phyloP scores from a whole-genome alignment of 345 rosid genomes.

The Citrus mangshanensis region DNA sequence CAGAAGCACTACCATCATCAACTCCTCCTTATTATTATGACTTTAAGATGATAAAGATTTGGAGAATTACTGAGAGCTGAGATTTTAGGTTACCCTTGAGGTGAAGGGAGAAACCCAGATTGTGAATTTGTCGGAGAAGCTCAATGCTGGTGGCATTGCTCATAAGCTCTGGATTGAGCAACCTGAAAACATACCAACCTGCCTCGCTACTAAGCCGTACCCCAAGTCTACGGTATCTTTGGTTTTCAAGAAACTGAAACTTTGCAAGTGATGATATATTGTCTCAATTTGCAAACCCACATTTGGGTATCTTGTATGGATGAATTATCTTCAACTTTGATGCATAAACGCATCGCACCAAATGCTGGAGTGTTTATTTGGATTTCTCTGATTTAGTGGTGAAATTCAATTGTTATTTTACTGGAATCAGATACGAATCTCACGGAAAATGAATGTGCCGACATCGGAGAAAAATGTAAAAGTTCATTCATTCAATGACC shows the following conservation, averaged over 20 bases:
- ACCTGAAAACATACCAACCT: constrained; percentile 87
- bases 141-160: constrained; percentile 55
- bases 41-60: no score
- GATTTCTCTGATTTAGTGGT: no score
- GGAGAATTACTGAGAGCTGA: neutral
- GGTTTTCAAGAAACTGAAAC: constrained; percentile 72
- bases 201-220: constrained; percentile 80
- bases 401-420: no score
- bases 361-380: no score
- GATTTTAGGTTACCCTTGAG: constrained; percentile 76
- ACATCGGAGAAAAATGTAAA: no score
- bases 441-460: no score
- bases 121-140: constrained; percentile 70
- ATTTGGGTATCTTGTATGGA: neutral
- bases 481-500: no score
- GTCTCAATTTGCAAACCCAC: neutral
- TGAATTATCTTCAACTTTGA: no score
- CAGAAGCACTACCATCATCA: neutral
- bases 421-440: neutral
- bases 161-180: constrained; percentile 89
- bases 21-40: no score
- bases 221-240: constrained; percentile 53
- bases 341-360: no score
- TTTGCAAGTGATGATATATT: constrained; percentile 53
- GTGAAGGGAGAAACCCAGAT: constrained; percentile 88